Evolutionary conservation across 2,329 filamentous ascomycete genomes (phyloP).

Genomic region (Botrytis elliptica): DNA sequence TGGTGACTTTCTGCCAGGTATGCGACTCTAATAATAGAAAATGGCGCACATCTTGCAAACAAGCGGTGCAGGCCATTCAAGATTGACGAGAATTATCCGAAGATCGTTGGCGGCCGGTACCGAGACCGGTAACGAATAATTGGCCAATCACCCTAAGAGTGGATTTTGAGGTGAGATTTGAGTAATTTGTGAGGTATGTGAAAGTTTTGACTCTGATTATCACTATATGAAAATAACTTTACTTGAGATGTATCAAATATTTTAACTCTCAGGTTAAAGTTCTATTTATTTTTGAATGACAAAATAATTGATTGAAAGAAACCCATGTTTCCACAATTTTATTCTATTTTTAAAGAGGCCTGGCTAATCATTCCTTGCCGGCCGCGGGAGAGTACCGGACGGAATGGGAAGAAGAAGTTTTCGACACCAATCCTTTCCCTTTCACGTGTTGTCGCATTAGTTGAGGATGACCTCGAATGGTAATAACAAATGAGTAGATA

Average conservation of each 20-base stretch:
- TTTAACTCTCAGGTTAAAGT: neutral
- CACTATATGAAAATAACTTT: neutral
- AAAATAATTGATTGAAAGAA: no score
- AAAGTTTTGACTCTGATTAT: neutral
- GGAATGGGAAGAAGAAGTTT: neutral
- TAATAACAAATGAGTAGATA: neutral
- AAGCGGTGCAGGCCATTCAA: neutral
- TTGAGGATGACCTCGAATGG: neutral
- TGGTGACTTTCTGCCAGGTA: no score
- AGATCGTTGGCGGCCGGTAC: neutral
- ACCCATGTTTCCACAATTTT: neutral
- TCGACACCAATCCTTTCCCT: neutral
- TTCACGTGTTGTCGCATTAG: neutral
- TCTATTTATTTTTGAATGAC: neutral
- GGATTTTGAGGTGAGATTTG: no score
- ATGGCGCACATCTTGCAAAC: neutral
- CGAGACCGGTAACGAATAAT: no score
- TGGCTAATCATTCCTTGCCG: neutral
- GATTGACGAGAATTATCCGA: neutral
- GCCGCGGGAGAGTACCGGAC: neutral
- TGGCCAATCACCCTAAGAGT: no score
- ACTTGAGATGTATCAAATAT: neutral
- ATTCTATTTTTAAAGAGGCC: no score
- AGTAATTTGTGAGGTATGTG: neutral
- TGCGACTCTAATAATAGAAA: neutral